A percentile compares a stretch with the other conserved stretches of the same genome.
These are phyloP conservation scores for Suhomyces choctaworum DNA, from an alignment of 1,139 yeast species.

Conservation along the genomic window DNA sequence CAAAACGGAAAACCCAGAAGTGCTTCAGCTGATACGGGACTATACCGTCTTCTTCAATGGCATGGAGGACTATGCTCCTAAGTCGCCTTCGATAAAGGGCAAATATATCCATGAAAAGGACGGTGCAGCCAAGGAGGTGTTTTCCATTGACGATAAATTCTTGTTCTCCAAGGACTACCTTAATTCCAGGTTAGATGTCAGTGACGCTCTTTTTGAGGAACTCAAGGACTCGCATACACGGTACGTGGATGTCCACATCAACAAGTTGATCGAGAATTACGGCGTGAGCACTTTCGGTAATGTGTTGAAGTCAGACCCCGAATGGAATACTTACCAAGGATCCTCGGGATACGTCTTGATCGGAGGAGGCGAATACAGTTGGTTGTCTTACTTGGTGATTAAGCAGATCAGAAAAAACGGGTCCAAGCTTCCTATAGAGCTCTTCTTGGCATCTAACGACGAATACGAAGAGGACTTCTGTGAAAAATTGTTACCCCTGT, in stretches of 20 bases:
- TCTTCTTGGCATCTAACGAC: slow-evolving; percentile 51
- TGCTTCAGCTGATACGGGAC: slow-evolving; percentile 25
- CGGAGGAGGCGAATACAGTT: slow-evolving; percentile 47
- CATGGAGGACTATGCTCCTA: slow-evolving; percentile 29
- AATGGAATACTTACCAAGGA: slow-evolving; percentile 39
- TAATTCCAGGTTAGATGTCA: slow-evolving; percentile 40
- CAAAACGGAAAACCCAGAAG: not conserved
- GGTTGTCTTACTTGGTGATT: slow-evolving; percentile 47
- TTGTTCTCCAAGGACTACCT: slow-evolving; percentile 41
- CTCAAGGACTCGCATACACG: slow-evolving; percentile 35
- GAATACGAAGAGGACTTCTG: slow-evolving; percentile 55
- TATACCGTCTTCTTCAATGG: slow-evolving; percentile 35
- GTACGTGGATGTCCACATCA: slow-evolving; percentile 34
- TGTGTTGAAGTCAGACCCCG: slow-evolving; percentile 33
- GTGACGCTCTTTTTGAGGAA: slow-evolving; percentile 30
- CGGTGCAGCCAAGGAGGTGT: slow-evolving; percentile 33
- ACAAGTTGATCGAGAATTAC: slow-evolving; percentile 29
- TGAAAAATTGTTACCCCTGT: slow-evolving; percentile 47
- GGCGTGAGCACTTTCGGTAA: slow-evolving; percentile 43
- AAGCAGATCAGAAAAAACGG: slow-evolving; percentile 44
- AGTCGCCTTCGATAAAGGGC: slow-evolving; percentile 35
- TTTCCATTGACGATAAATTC: slow-evolving; percentile 26
- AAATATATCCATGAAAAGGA: slow-evolving; percentile 28
- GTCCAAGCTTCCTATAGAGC: slow-evolving; percentile 42
- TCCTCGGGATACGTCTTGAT: slow-evolving; percentile 43